Evolutionary conservation across 2,329 filamentous ascomycete genomes (phyloP), one percentile per base, ranked within the genome.

Genomic region (Proliferodiscus dingleyae): DNA sequence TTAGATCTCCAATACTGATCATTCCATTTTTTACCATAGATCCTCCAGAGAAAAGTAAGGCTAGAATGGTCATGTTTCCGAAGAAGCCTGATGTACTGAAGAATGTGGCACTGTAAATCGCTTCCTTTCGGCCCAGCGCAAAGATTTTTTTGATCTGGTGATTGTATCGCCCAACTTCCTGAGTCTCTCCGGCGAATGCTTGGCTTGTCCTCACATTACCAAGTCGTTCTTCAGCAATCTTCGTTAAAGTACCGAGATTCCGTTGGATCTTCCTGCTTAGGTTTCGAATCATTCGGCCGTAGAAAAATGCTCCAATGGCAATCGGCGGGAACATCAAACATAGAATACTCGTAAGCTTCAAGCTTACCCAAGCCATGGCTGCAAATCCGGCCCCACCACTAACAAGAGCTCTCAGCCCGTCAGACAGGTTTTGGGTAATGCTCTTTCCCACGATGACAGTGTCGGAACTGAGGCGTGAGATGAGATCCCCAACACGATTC

Each of bases 361-460:
- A 77, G 64, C 89, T 95, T 49, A 95, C 87, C 75, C 89, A 97
- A n/a, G 87, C 80, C 93, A 98, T 98, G 66, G 95, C 83, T 40
- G 80, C 80, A 59, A 98, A 87, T 2, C 93, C 94, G 48, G 91
- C 91, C 24, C 79, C 81, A 56, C 93, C 93, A 56, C 89, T 95
- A 50, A 98, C 91, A 24, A 93, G 70, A 13, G 93, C 85, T 50
- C 93, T 80, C 42, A 98, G 75, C n/a, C 93, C 93, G 67, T 98
- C 93, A 5, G 91, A 97, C 40, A 98, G 72, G 63, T 98, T 98
- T 63, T 97, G 91, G 0, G 93, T 98, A 54, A 98, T 95, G 60
- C 89, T 95, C 69, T 98, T 98, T 63, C 91, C 93, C 44, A 98
- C 93, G 61, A 98, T 94, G 61, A 97, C 89, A 1, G 93, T 96